phyloP scores from a whole-genome alignment of 2,329 filamentous ascomycete species.

The Xylariaceae sp. region DNA sequence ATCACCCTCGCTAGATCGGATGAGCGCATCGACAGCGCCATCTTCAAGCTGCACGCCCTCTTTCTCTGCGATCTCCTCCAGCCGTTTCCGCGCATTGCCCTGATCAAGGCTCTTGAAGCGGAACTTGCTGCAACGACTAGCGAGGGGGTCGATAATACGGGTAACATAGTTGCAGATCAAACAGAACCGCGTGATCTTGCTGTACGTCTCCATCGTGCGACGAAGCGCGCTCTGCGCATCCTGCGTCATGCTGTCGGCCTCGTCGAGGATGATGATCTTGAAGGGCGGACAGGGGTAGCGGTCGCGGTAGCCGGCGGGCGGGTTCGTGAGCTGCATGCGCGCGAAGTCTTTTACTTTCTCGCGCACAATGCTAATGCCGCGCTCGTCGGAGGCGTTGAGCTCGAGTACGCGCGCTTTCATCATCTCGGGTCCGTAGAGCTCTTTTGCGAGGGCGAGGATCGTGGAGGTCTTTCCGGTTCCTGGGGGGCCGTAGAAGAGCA shows the following conservation, averaged over 20 bases:
- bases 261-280: conserved; percentile 98
- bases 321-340: conserved; percentile 84
- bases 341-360: conserved; percentile 99
- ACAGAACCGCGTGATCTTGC: conserved; percentile 93
- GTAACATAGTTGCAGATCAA: conserved; percentile 99
- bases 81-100: conserved; percentile 69
- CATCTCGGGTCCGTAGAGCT: conserved; percentile 93
- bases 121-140: conserved; percentile 92
- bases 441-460: conserved; percentile 92
- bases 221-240: conserved; percentile 91
- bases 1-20: conserved; percentile 88
- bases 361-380: conserved; percentile 92
- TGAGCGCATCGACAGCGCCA: conserved; percentile 76
- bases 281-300: conserved; percentile 92
- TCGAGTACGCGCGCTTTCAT: conserved; percentile 94
- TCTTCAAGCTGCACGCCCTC: conserved; percentile 73
- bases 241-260: conserved; percentile 98
- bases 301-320: conserved; percentile 59
- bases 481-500: conserved; percentile 98
- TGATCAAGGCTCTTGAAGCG: conserved; percentile 94
- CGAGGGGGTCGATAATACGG: conserved; percentile 92
- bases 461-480: conserved; percentile 98
- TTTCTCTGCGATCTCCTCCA: conserved; percentile 74
- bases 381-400: conserved; percentile 97
- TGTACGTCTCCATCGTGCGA: conserved; percentile 97